phyloP scores from a whole-genome alignment of 768 basidiomycete genomes.

The Udeniomyces megalosporus region DNA sequence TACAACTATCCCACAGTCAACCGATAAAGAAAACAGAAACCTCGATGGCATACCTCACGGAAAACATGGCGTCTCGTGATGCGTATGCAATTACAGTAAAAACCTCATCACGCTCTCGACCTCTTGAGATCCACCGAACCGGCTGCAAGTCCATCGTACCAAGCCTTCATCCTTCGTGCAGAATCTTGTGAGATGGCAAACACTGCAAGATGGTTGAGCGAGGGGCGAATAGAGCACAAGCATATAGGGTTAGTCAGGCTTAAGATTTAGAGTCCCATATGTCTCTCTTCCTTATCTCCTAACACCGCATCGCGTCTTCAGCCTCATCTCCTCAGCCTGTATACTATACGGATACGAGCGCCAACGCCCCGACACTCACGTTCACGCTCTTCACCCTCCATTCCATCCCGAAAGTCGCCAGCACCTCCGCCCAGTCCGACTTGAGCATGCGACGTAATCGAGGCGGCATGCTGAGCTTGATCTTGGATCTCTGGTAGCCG shows the following conservation, averaged over 20 bases:
- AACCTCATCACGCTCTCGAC: too few species aligned
- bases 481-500: slow-evolving; percentile 65
- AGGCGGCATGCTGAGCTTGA: slow-evolving; percentile 77
- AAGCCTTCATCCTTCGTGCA: slow-evolving; percentile 8
- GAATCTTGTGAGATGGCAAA: slow-evolving; percentile 47
- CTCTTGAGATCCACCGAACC: too few species aligned
- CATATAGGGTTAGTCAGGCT: slow-evolving; percentile 4
- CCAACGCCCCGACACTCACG: slow-evolving; percentile 50
- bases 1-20: too few species aligned
- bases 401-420: slow-evolving; percentile 69
- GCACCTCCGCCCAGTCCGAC: slow-evolving; percentile 45
- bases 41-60: too few species aligned
- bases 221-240: not conserved
- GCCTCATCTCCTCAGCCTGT: too few species aligned
- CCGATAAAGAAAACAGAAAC: too few species aligned
- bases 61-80: too few species aligned
- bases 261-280: not conserved
- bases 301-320: not conserved
- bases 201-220: too few species aligned
- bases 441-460: slow-evolving; percentile 44
- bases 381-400: slow-evolving; percentile 85
- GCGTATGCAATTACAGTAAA: too few species aligned
- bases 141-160: not conserved
- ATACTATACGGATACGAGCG: too few species aligned
- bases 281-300: not conserved